These are phyloP conservation scores for Kazachstania martiniae DNA, from an alignment of 805 yeast species.

Conservation along the genomic window DNA sequence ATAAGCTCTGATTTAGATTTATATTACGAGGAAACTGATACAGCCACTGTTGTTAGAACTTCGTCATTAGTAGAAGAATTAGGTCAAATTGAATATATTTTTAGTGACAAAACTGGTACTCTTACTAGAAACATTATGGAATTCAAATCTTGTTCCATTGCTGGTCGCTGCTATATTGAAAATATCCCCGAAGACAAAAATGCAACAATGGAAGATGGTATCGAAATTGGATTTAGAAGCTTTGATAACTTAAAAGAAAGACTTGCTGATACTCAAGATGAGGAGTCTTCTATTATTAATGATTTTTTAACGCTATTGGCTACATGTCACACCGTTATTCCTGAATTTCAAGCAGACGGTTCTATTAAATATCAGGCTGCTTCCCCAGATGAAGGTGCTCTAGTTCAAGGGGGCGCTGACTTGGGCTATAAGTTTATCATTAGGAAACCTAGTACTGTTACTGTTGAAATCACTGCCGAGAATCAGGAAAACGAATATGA, in stretches of 20 bases:
- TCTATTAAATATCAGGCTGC: slow-evolving; percentile 92
- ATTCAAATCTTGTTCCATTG: slow-evolving; percentile 86
- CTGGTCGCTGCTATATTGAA: slow-evolving; percentile 79
- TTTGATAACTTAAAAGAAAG: slow-evolving; percentile 52
- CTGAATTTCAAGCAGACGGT: slow-evolving; percentile 60
- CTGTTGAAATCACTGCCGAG: slow-evolving; percentile 41
- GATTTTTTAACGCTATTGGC: slow-evolving; percentile 78
- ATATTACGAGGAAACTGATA: slow-evolving; percentile 78
- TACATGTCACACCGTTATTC: slow-evolving; percentile 95
- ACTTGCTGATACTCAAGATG: slow-evolving; percentile 32
- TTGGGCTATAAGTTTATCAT: slow-evolving; percentile 77
- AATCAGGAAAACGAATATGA: slow-evolving; percentile 55
- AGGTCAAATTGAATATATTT: slow-evolving; percentile 93
- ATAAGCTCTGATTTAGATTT: slow-evolving; percentile 91
- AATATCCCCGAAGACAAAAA: slow-evolving; percentile 86
- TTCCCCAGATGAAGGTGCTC: slow-evolving; percentile 98
- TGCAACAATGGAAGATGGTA: slow-evolving; percentile 64
- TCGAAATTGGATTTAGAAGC: slow-evolving; percentile 67
- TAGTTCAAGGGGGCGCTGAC: slow-evolving; percentile 91
- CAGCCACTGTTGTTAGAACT: slow-evolving; percentile 91
- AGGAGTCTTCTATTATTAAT: slow-evolving; percentile 43
- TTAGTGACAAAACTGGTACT: slow-evolving; percentile 97
- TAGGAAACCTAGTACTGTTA: slow-evolving; percentile 75
- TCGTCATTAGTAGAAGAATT: slow-evolving; percentile 93
- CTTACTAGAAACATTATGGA: slow-evolving; percentile 95